Base-by-base conservation (phyloP, 2,329 filamentous ascomycete species). In the Chaetothyriales sp. region DNA sequence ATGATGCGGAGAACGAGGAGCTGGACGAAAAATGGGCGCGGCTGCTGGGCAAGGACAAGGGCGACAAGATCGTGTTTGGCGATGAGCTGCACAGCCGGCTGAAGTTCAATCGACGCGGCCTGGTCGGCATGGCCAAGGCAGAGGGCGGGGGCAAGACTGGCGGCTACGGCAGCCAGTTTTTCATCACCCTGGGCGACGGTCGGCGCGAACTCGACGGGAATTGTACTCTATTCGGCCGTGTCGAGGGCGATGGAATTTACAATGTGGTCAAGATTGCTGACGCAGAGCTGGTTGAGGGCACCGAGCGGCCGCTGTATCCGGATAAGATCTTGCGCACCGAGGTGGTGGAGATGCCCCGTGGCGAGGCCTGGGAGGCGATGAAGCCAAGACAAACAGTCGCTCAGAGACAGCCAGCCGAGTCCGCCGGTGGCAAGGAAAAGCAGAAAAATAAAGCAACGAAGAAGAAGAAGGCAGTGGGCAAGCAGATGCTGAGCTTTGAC, bases 111-210 rank as follows among this genome's bases (percentile, higher is more conserved):
- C 76, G 92, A 46, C 77, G 92, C 53, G 92, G 92, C 0, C 70
- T 96, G 60, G 69, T 98, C 60, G 92, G 86, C n/a, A 95, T 96
- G 88, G 92, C 92, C 25, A 96, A 96, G 66, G 68, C 70, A 49
- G 68, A 70, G 54, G 57, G 57, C 7, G 46, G 47, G 20, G 51
- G 51, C 8, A 47, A 28, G 15, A 83, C 85, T 54, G 83, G 88
- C 45, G 85, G 85, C 50, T 96, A 96, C 69, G 86, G 87, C 32
- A 95, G 87, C 66, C 92, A 98, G 67, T 96, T 96, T 73, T 98
- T 98, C 71, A 82, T 98, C 55, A 96, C 92, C 0, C 70, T 98
- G 49, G 88, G 80, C 56, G 73, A 74, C 50, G 88, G 83, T 63
- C 75, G 89, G 20, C 81, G 87, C 22, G 88, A 96, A 71, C 66